These are phyloP conservation scores for Cicer judaicum DNA, from an alignment of 306 rosid species.

Conservation along the genomic window DNA sequence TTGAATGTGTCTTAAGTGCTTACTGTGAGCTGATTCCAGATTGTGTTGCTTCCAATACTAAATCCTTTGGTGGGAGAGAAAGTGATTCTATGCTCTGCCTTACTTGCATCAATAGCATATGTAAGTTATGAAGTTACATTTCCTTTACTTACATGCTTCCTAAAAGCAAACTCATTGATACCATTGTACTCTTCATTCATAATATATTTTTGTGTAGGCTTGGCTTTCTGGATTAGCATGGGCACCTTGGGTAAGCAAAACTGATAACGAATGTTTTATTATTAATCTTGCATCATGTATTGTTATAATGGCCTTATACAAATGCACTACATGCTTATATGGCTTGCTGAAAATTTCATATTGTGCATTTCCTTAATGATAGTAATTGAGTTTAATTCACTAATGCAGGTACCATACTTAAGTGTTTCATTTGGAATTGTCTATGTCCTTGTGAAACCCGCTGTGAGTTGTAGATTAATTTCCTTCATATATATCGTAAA, in stretches of 20 bases:
- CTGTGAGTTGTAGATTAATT: conserved; percentile 57
- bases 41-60: conserved; percentile 72
- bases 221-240: conserved; percentile 85
- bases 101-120: conserved; percentile 81
- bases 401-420: conserved; percentile 76
- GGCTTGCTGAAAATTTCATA: conserved; percentile 17
- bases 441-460: conserved; percentile 73
- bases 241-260: conserved; percentile 80
- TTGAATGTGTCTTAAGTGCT: not conserved
- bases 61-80: conserved; percentile 89
- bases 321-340: not conserved
- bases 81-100: conserved; percentile 66
- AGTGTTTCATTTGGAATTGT: conserved; percentile 72
- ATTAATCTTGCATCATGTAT: not conserved
- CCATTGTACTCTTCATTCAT: not conserved
- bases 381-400: conserved; percentile 32
- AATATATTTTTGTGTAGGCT: conserved; percentile 55
- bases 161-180: conserved; percentile 1
- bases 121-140: conserved; percentile 63
- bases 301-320: conserved; percentile 15
- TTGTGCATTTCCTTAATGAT: not conserved
- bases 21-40: conserved; percentile 48
- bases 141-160: conserved; percentile 18
- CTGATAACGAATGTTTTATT: not conserved
- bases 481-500: not conserved